Base-by-base conservation (phyloP, 306 rosid genomes). In the Glycyrrhiza uralensis region DNA sequence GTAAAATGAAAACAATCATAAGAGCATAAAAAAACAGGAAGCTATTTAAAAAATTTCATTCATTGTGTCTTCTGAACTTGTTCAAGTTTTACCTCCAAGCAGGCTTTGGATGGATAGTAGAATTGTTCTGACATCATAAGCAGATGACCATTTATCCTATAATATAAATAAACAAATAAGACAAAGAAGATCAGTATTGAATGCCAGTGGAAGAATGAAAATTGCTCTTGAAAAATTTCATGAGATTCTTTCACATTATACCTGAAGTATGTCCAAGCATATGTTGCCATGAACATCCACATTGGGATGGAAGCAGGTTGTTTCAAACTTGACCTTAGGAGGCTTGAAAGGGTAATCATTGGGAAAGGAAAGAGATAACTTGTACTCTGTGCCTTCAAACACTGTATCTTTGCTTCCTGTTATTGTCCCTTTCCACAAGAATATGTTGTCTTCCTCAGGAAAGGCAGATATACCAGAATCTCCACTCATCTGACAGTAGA, bases 231-330 rank as follows among this genome's bases (percentile, higher is more conserved):
- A 7, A 36, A 59, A n/a, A 8, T 3, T 0, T 0, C 74, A 55
- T 47, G 12, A 45, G 24, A 14, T 30, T 1, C 6, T 60, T 60
- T 61, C 49, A 36, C 76, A 72, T 73, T 29, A 33, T 51, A 89
- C 98, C 97, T 94, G 99, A 84, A 94, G 99, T 54, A 94, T 94
- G 83, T 94, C 99, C 91, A 94, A 81, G 87, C 99, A 94, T 29
- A 94, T 94, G 35, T 94, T 92, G 74, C 97, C 99, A 30, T 76
- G 81, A 0, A 87, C 47, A 83, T 91, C 99, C 3, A 94, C 96
- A 73, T 94, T 94, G 4, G 99, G 99, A 65, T 94, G 99, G 70
- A 89, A 94, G 79, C 96, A 88, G 30, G 81, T 71, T 0, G 93
- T 84, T 82, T 94, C 99, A 59, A 94, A 94, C 86, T 91, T 91